Evolutionary conservation across 1,284 basidiomycete genomes (phyloP), one percentile per base, ranked within the genome.

Genomic region (Fomitopsis pinicola): DNA sequence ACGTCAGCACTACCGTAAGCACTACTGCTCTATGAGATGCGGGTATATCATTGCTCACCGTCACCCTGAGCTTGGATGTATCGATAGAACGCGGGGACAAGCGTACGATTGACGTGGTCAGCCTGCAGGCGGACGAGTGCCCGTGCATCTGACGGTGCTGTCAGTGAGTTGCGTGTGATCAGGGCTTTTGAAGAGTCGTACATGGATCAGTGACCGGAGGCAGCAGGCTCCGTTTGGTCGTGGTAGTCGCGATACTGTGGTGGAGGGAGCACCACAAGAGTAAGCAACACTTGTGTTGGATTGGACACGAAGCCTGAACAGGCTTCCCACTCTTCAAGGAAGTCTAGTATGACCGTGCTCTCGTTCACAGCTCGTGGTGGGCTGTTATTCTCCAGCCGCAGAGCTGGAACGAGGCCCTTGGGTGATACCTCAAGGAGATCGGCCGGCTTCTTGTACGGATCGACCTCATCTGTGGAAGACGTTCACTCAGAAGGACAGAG

Each of bases 401-500:
- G 70, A 0, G 82, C 90, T 0, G 91, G 91, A 1, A 94, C 90
- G 2, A 93, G 80, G 0, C 92, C 91, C 69, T 90, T 92, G 0
- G 90, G 89, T 22, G 89, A 92, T 17, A 92, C 79, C 57, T 91
- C 86, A 12, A 94, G 76, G n/a, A 94, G 79, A 40, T 89, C 88
- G 57, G 83, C 74, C 0, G 92, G 89, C 68, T 93, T 94, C 75
- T 86, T 84, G 78, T 93, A 92, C 1, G 90, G 89, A 72, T 93
- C 89, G 33, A 92, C 88, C 73, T 92, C 89, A 67, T 85, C 88
- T 89, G 58, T 7, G 28, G 28, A 30, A 50, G 19, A 22, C 28
- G 5, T 17, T 33, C 48, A 22, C 6, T 33, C 42, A 46, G 17
- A 55, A 36, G 28, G 57, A 22, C 28, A 28, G 40, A 44, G 28